These are phyloP conservation scores for Hirsutella rhossiliensis DNA, from an alignment of 2,329 filamentous ascomycete genomes.

Conservation along the genomic window DNA sequence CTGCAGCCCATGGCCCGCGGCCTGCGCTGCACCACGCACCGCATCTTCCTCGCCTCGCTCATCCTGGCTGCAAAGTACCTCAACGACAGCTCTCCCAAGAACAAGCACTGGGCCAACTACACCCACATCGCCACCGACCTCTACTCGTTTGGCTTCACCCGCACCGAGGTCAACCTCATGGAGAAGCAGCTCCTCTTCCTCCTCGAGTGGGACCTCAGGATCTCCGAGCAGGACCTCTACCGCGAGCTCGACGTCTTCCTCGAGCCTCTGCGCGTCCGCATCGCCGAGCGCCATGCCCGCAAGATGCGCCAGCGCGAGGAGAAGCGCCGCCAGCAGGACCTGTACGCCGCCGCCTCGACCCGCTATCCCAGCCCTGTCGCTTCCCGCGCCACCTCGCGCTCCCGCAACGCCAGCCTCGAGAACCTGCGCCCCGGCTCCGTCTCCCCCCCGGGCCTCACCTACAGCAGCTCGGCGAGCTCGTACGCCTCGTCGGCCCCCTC, in stretches of 20 bases:
- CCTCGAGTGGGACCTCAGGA: slow-evolving; percentile 85
- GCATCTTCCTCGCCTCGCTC: slow-evolving; percentile 86
- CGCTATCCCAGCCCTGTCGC: slow-evolving; percentile 34
- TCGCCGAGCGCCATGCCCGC: slow-evolving; percentile 37
- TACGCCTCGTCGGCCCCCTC: slow-evolving; percentile 36
- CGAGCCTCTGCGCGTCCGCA: slow-evolving; percentile 60
- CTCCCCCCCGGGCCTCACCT: slow-evolving; percentile 36
- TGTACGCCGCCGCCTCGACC: slow-evolving; percentile 20
- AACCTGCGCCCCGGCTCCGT: slow-evolving; percentile 22
- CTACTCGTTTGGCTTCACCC: slow-evolving; percentile 74
- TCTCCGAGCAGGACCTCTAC: slow-evolving; percentile 77
- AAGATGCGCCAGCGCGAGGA: slow-evolving; percentile 37
- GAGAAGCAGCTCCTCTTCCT: slow-evolving; percentile 96
- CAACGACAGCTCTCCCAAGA: slow-evolving; percentile 97
- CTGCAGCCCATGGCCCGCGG: slow-evolving; percentile 93
- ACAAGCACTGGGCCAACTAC: slow-evolving; percentile 99
- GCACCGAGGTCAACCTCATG: slow-evolving; percentile 97
- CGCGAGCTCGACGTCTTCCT: slow-evolving; percentile 80
- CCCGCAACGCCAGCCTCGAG: slow-evolving; percentile 24
- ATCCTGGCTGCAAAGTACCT: slow-evolving; percentile 91
- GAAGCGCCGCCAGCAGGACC: slow-evolving; percentile 27
- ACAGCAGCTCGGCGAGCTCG: slow-evolving; percentile 36
- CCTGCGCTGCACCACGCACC: slow-evolving; percentile 90
- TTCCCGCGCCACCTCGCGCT: slow-evolving; percentile 30
- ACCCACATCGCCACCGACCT: slow-evolving; percentile 57